Evolutionary conservation across 2,329 filamentous ascomycete genomes (phyloP).

Genomic region (Celoporthe dispersa): DNA sequence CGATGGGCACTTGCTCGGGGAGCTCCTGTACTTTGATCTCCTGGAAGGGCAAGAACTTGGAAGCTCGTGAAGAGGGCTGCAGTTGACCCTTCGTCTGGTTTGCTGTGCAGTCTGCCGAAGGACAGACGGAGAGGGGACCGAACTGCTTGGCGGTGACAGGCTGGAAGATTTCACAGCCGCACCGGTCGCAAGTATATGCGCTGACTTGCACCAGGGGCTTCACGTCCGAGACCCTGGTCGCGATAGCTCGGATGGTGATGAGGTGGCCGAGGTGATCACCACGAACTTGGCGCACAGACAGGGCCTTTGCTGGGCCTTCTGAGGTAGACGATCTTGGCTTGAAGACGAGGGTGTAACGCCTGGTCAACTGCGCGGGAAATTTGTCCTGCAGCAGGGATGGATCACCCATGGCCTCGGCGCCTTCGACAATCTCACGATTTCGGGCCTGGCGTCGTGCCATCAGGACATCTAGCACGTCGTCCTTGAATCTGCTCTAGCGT

Average conservation of each 20-base stretch:
- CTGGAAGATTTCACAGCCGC: constrained; percentile 97
- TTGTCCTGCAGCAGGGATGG: constrained; percentile 70
- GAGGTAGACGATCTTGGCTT: constrained; percentile 81
- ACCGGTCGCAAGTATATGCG: constrained; percentile 96
- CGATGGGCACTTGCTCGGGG: constrained; percentile 98
- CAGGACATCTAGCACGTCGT: constrained; percentile 95
- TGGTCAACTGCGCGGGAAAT: constrained; percentile 89
- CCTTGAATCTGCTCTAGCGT: constrained; percentile 76
- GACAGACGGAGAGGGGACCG: constrained; percentile 82
- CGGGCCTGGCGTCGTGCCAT: constrained; percentile 88
- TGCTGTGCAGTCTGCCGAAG: constrained; percentile 84
- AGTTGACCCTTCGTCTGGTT: constrained; percentile 95
- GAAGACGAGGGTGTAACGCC: constrained; percentile 94
- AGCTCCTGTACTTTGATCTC: constrained; percentile 99
- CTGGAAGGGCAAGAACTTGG: constrained; percentile 96
- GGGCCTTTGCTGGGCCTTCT: constrained; percentile 64
- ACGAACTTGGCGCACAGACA: constrained; percentile 91
- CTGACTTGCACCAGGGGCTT: constrained; percentile 98
- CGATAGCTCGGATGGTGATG: constrained; percentile 92
- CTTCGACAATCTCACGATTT: constrained; percentile 75
- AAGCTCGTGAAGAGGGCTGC: constrained; percentile 91
- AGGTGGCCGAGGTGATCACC: constrained; percentile 92
- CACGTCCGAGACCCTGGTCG: constrained; percentile 94
- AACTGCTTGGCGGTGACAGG: constrained; percentile 91
- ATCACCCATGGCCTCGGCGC: constrained; percentile 69